Evolutionary conservation across 768 basidiomycete genomes (phyloP), one percentile per base, ranked within the genome.

Genomic region (Inosperma sp.): DNA sequence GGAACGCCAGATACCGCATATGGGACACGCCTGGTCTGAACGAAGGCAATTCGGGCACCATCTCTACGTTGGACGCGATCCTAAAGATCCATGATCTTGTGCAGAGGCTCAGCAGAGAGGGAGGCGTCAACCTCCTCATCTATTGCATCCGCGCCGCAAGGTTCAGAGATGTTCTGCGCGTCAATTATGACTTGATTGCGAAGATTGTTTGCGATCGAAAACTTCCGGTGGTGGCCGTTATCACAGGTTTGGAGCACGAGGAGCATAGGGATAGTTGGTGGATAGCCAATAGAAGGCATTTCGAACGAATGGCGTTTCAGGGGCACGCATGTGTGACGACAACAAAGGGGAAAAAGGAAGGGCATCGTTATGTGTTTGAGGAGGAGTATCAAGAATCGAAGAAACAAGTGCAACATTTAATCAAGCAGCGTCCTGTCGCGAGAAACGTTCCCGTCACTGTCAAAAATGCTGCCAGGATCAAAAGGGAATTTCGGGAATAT

Each of bases 281-380:
- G 35, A 13, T 17, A 19, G 10, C 17, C 22, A n/a, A 17, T 16
- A 31, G 8, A 31, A 31, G 30, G 30, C n/a, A n/a, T 8, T n/a
- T n/a, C 8, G 8, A 8, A 31, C 8, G 30, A n/a, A 31, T 31
- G 8, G 8, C n/a, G 30, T 31, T n/a, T 31, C 30, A 31, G 30
- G 8, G 8, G 8, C 8, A 8, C 30, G n/a, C 30, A 31, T 31
- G n/a, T 31, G 8, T n/a, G 8, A 8, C 30, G 8, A 31, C n/a
- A 31, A 8, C 30, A 8, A 8, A 8, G 8, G 30, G 8, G 30
- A 83, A 77, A 49, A 91, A 86, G 29, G 80, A 83, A 2, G 87
- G n/a, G n/a, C n/a, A n/a, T n/a, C n/a, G n/a, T n/a, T n/a, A n/a
- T n/a, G n/a, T n/a, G n/a, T n/a, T n/a, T n/a, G n/a, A n/a, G n/a